Evolutionary conservation across 1,284 basidiomycete species (phyloP), one percentile per base, ranked within the genome.

Genomic region (Moniliophthora roreri): DNA sequence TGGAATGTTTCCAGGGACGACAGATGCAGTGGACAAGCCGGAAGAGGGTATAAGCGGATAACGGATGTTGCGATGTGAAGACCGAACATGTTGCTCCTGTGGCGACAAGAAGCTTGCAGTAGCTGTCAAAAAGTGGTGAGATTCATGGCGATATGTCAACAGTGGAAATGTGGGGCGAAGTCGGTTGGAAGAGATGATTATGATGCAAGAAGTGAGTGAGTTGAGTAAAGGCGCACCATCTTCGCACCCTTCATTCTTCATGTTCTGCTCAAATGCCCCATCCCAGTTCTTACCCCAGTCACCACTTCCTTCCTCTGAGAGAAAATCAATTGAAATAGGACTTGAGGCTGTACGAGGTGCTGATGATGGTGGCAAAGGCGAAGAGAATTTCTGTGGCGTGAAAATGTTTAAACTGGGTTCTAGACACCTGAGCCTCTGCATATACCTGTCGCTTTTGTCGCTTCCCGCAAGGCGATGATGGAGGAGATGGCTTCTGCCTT

Each of bases 301-400:
- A n/a, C 28, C 44, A 8, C 24, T n/a, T 46, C n/a, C 11, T 4
- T 26, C 15, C 8, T 4, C 4, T 1, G 16, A 46, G 16, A 28
- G 4, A 16, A 16, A 46, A 4, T 13, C 28, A 9, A 28, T 16
- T 11, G 44, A 40, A 16, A 10, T 40, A 4, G 39, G 28, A 32
- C 28, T 40, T 21, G 21, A 40, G 16, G 21, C 5, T 16, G 16
- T 32, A 46, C 44, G 44, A 26, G 44, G 44, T 8, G 23, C 44
- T 4, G 44, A 46, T 23, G 44, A 46, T 10, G 44, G 44, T n/a
- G 44, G 44, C 16, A 46, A 18, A 28, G 44, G 44, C 13, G 44
- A 46, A 3, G 26, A 28, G 44, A 32, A n/a, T 18, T 46, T 46
- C 44, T 46, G 28, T n/a, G 24, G 16, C 4, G 15, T 23, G 10